phyloP scores from a whole-genome alignment of 2,329 filamentous ascomycete genomes.

The Aspergillus viridinutans region DNA sequence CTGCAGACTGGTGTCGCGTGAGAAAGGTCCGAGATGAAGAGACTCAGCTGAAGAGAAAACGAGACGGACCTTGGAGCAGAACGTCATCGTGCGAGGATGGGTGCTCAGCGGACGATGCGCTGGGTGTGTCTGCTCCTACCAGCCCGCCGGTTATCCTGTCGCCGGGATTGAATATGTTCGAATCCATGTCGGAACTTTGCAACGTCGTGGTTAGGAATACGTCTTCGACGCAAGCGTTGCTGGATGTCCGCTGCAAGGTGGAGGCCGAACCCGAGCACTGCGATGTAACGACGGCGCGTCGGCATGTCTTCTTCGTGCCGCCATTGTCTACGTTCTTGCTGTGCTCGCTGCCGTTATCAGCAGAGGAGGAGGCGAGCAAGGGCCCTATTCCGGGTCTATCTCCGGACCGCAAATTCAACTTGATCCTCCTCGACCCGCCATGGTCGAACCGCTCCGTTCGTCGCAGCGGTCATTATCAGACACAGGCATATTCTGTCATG shows the following conservation, averaged over 20 bases:
- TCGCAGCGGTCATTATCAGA: slow-evolving; percentile 47
- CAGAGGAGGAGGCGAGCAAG: slow-evolving; percentile 1
- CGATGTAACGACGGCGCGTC: background rate
- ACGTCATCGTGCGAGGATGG: background rate
- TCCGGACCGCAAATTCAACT: slow-evolving; percentile 46
- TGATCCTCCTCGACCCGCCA: slow-evolving; percentile 60
- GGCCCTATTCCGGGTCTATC: slow-evolving; percentile 25
- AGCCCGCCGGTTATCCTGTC: slow-evolving; percentile 32
- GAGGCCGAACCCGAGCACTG: background rate
- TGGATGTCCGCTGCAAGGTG: slow-evolving; percentile 8
- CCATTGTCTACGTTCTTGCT: slow-evolving; percentile 47
- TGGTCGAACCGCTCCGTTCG: slow-evolving; percentile 61
- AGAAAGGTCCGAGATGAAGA: slow-evolving; percentile 12
- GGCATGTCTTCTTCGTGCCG: slow-evolving; percentile 42
- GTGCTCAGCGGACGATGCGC: background rate
- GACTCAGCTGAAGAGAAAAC: slow-evolving; percentile 2
- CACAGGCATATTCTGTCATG: slow-evolving; percentile 27
- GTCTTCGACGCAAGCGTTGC: slow-evolving; percentile 13
- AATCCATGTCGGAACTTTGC: slow-evolving; percentile 18
- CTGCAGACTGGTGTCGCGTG: slow-evolving; percentile 32
- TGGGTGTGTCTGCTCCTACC: no score
- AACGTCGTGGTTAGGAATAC: slow-evolving; percentile 28
- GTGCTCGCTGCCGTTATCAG: slow-evolving; percentile 28
- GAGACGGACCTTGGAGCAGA: background rate
- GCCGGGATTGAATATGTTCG: slow-evolving; percentile 29